These are phyloP conservation scores for Theobroma cacao DNA, from an alignment of 345 rosid genomes.

Conservation along the genomic window DNA sequence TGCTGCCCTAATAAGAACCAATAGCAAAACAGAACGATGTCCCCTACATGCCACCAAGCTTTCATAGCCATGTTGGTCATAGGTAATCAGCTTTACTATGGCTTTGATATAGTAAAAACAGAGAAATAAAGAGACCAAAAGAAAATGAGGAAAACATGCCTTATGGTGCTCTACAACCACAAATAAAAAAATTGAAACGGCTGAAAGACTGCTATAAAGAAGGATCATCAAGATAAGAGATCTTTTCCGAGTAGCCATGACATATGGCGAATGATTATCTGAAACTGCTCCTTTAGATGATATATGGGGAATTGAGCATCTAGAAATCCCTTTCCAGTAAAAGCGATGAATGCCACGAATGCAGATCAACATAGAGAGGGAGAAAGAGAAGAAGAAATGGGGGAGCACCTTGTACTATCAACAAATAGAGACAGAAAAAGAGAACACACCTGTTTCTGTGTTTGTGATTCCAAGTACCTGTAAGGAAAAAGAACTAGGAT, in stretches of 20 bases:
- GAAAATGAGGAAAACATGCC: neutral
- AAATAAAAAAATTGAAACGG: neutral
- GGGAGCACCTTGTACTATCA: neutral
- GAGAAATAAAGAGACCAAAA: neutral
- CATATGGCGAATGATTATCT: neutral
- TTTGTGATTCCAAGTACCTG: neutral
- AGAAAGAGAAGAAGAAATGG: neutral
- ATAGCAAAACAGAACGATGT: neutral
- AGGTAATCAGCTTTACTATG: neutral
- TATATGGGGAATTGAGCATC: neutral
- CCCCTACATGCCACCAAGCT: conserved; percentile 1
- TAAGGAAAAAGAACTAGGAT: neutral
- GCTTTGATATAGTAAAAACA: neutral
- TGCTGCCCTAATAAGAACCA: neutral
- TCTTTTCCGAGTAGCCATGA: neutral
- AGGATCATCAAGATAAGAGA: neutral
- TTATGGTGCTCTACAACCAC: neutral
- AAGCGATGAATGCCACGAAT: neutral
- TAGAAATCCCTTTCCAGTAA: neutral
- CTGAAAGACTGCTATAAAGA: neutral
- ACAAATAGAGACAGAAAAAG: neutral
- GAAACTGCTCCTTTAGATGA: neutral
- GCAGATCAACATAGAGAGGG: neutral
- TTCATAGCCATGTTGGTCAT: neutral
- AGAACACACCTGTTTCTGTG: conserved; percentile 6